These are phyloP conservation scores for Knoxia roxburghii DNA, from an alignment of 257 asterid genomes.

Conservation along the genomic window DNA sequence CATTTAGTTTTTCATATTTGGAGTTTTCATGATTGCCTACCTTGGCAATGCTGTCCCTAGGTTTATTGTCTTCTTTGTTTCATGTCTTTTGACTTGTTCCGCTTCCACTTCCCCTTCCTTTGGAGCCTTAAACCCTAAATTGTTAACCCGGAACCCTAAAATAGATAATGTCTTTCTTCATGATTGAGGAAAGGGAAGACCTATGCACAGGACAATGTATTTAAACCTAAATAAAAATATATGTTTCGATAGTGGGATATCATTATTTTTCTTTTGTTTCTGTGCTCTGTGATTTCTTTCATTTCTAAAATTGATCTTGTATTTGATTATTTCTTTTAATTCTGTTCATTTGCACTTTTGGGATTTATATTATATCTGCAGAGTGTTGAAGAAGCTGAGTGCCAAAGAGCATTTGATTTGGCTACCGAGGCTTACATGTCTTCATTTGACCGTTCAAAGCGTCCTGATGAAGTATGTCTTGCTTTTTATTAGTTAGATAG, in stretches of 20 bases:
- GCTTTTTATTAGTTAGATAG: background rate
- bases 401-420: constrained; percentile 84
- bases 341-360: background rate
- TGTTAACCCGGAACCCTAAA: no score
- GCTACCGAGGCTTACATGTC: constrained; percentile 76
- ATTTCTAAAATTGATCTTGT: background rate
- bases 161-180: no score
- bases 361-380: constrained; percentile 17
- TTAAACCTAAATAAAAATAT: no score
- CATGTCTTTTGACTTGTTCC: no score
- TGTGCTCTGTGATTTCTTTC: constrained; percentile 5
- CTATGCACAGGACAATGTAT: no score
- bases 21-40: no score
- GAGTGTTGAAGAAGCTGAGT: constrained; percentile 99
- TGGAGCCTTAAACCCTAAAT: no score
- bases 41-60: background rate
- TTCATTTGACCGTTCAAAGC: constrained; percentile 70
- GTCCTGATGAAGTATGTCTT: constrained; percentile 89
- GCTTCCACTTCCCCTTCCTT: no score
- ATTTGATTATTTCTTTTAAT: background rate
- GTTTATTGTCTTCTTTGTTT: background rate
- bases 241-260: background rate
- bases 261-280: background rate
- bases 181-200: no score
- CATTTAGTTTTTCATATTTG: no score